Evolutionary conservation across 2,329 filamentous ascomycete genomes (phyloP).

Genomic region (Didymosphaeria variabile): DNA sequence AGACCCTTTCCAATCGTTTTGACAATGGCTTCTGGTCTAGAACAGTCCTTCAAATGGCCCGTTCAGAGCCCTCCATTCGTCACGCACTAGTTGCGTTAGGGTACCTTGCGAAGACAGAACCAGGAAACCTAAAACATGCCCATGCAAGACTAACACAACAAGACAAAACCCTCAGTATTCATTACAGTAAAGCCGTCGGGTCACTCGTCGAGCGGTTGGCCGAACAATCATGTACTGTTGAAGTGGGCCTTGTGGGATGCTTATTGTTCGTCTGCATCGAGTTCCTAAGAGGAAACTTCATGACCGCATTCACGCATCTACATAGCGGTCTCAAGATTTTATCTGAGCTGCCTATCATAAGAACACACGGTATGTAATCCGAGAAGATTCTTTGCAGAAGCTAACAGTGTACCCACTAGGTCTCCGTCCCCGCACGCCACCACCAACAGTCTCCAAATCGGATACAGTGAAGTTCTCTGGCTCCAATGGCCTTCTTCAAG

Average conservation of each 20-base stretch:
- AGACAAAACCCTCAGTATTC: slow-evolving; percentile 43
- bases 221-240: slow-evolving; percentile 41
- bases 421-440: slow-evolving; percentile 4
- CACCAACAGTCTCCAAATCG: background rate
- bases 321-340: slow-evolving; percentile 54
- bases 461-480: background rate
- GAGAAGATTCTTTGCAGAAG: background rate
- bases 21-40: slow-evolving; percentile 53
- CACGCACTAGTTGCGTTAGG: slow-evolving; percentile 57
- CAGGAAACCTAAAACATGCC: slow-evolving; percentile 32
- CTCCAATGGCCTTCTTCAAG: slow-evolving; percentile 16
- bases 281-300: slow-evolving; percentile 53
- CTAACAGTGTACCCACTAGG: background rate
- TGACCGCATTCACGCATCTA: slow-evolving; percentile 53
- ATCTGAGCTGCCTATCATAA: slow-evolving; percentile 21
- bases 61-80: slow-evolving; percentile 51
- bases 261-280: slow-evolving; percentile 56
- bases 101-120: slow-evolving; percentile 41
- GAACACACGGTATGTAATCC: slow-evolving; percentile 4
- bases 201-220: slow-evolving; percentile 42
- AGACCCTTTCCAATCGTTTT: slow-evolving; percentile 46
- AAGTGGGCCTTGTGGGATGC: slow-evolving; percentile 52
- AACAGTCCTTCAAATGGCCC: slow-evolving; percentile 53
- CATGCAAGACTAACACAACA: slow-evolving; percentile 18
- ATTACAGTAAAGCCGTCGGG: slow-evolving; percentile 55